Evolutionary conservation across 768 basidiomycete species (phyloP), one percentile per base, ranked within the genome.

Genomic region (Rhizopogon salebrosus): DNA sequence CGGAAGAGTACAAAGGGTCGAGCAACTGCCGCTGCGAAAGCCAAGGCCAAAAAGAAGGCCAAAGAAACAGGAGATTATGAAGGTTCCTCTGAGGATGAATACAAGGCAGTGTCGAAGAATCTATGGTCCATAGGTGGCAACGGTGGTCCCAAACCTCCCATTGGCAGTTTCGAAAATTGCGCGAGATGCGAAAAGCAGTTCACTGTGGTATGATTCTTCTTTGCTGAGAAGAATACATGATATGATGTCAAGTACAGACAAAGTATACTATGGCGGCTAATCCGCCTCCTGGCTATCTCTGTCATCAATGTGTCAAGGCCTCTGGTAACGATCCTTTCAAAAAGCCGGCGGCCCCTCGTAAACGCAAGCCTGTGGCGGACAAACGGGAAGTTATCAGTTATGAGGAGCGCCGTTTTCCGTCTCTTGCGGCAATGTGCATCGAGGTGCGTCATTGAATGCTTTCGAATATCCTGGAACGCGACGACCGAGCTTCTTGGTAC

Each of bases 311-410:
- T 66, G 83, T 87, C 1, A 91, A 90, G 62, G 77, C 82, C 0
- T 79, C 83, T 3, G 92, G 90, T 6, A 72, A 74, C 1, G 89
- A 94, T 60, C 92, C 92, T 0, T 95, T 95, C 73, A 95, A 94
- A 67, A 92, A 91, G 58, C 75, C 84, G 16, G 70, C 77, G 6
- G 70, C 70, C 26, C 79, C 81, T 0, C 75, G 76, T 52, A 89
- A 84, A 65, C 82, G 84, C 48, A 86, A 81, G 58, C 68, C 76
- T 0, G 77, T 80, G 0, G 74, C 75, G 1, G 89, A 92, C 29
- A 87, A 80, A 63, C 82, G 87, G 16, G 84, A 75, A 24, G 71
- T 94, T 1, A 73, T 81, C 3, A 75, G 78, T 45, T 87, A 86
- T 56, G 89, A 93, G 64, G 83, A 87, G 58, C 80, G 72, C 48